Evolutionary conservation across 2,329 filamentous ascomycete species (phyloP), one percentile per base, ranked within the genome.

Genomic region (Sporothrix brunneoviolacea): DNA sequence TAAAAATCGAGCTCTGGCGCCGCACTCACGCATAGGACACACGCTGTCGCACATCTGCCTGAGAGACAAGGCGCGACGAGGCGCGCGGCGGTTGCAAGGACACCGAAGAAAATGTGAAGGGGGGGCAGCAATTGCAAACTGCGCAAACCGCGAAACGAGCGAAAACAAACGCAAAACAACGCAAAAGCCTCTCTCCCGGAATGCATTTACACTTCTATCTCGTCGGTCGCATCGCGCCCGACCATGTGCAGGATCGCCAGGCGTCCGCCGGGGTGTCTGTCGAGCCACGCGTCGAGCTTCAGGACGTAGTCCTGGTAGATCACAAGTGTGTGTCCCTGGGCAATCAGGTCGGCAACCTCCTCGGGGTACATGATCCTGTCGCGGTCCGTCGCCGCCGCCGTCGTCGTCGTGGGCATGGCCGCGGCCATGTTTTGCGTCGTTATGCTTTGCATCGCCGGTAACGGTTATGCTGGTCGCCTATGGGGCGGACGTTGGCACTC

Each of bases 171-270:
- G 10, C 37, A 38, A 4, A 9, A 38, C 6, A 33, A 32, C n/a
- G 19, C 22, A 38, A 39, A 30, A 47, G 28, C 8, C 4, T 37
- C 15, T 3, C 4, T 22, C 24, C 16, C 19, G 10, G 21, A 38
- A 13, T 30, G 8, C 13, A 62, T 56, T 69, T 74, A 80, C 77
- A 72, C 74, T 55, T 74, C 74, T 58, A 80, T 80, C 60, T 81
- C 77, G 59, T 79, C 75, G 18, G 76, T 78, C 21, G 77, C 76
- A 64, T 81, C 77, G 62, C 70, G 71, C 50, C 77, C 77, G 4
- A 80, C 74, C 76, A 80, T 82, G 65, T 83, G 80, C 55, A 77
- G 61, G 54, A 83, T 80, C 18, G 79, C 76, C 22, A 83, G 65
- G 13, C 69, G 66, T 28, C 80, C 80, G 18, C 80, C 80, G 0